Evolutionary conservation across 164 flowering plant species (phyloP), one percentile per base, ranked within the genome.

Genomic region (Paratinospora sagittata): DNA sequence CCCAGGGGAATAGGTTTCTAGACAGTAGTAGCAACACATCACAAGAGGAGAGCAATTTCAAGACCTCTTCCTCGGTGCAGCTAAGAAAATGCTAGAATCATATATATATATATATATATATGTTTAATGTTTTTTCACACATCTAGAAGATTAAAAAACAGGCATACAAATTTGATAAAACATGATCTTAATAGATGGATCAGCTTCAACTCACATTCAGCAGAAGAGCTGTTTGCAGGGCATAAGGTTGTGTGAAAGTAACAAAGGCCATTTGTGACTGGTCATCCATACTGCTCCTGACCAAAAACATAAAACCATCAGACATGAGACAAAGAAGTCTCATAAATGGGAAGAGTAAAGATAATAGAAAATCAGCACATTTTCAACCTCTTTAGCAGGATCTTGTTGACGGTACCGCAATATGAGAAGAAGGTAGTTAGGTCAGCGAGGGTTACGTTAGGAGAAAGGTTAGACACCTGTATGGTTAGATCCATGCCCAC

Each of bases 391-490:
- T 57, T 66, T 41, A 80, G 75, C 68, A 63, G 62, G 52, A 79
- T 72, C 24, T 58, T 63, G 6, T 77, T 72, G n/a, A 73, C 62
- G 9, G 72, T 69, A 47, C 75, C 79, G 41, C 82, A 78, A 34
- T 74, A 79, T 6, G 80, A 76, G 73, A 82, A 80, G 67, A 80
- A 84, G n/a, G 2, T 64, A 33, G 34, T 45, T 14, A 84, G 67
- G 39, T 84, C 85, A 27, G 27, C 33, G 24, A 58, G 69, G 8
- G 78, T 79, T 23, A 73, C 80, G 52, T 33, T 75, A 23, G 82
- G 79, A 39, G 83, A 76, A 66, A 80, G 74, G 68, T 76, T 66
- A 69, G 72, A 77, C 65, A 82, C 81, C 21, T 72, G 74, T 47
- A 82, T 65, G 2, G 77, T 79, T 55, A 78, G 70, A 52, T 72